These are phyloP conservation scores for Terfezia boudieri DNA, from an alignment of 495 filamentous ascomycete genomes.

Conservation along the genomic window DNA sequence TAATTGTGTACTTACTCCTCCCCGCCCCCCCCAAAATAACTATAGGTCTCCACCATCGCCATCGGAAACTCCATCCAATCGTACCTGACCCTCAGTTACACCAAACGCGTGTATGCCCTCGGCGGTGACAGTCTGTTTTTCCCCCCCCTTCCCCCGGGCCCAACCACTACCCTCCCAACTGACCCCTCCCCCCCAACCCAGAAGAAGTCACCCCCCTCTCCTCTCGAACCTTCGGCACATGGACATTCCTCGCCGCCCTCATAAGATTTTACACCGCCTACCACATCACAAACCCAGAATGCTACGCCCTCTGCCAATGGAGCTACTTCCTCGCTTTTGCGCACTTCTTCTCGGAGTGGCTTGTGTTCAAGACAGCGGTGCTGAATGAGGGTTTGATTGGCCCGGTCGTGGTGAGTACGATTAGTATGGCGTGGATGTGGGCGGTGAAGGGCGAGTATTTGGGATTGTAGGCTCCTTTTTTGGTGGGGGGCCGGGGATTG, in stretches of 20 bases:
- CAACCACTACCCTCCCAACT: slow-evolving; percentile 5
- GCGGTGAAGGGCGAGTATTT: slow-evolving; percentile 41
- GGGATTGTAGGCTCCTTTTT: neutral
- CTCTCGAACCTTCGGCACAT: slow-evolving; percentile 74
- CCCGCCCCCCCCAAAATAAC: neutral
- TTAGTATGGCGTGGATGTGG: slow-evolving; percentile 61
- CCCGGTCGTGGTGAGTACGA: slow-evolving; percentile 49
- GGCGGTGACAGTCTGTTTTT: neutral
- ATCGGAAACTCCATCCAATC: slow-evolving; percentile 63
- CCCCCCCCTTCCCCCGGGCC: neutral
- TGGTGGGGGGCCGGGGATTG: too few relatives aligned
- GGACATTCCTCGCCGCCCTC: slow-evolving; percentile 55
- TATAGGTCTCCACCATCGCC: slow-evolving; percentile 31
- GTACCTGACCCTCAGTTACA: slow-evolving; percentile 49
- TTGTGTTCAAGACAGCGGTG: slow-evolving; percentile 47
- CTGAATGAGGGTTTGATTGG: slow-evolving; percentile 45
- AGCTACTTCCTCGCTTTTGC: slow-evolving; percentile 56
- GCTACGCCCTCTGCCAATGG: slow-evolving; percentile 60
- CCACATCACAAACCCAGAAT: slow-evolving; percentile 42
- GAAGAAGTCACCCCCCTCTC: slow-evolving; percentile 42
- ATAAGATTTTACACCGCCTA: slow-evolving; percentile 73
- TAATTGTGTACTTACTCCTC: too few relatives aligned
- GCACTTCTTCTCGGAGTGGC: slow-evolving; percentile 69
- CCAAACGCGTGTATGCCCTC: slow-evolving; percentile 49
- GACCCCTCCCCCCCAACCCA: neutral